These are phyloP conservation scores for Eucalyptus grandis DNA, from an alignment of 345 rosid species.

Conservation along the genomic window DNA sequence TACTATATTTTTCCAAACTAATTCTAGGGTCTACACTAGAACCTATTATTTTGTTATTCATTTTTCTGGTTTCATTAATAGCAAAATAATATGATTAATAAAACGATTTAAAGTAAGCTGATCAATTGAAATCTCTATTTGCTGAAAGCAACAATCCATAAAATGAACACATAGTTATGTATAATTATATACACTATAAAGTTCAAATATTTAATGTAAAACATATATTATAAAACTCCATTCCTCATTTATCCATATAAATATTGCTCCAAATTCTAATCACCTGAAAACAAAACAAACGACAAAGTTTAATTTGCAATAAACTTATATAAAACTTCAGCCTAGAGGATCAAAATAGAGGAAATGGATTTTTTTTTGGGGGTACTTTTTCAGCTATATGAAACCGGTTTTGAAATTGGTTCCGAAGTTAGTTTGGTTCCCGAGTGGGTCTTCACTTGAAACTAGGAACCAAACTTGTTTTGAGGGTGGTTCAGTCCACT, in stretches of 20 bases:
- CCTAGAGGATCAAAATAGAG: background rate
- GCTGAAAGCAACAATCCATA: background rate
- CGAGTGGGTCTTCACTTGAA: background rate
- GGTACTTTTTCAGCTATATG: background rate
- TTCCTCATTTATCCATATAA: too few species aligned
- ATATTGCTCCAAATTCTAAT: background rate
- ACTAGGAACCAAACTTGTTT: too few species aligned
- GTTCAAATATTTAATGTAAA: background rate
- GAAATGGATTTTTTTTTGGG: too few species aligned
- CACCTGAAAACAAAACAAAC: background rate
- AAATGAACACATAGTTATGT: background rate
- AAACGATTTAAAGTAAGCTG: background rate
- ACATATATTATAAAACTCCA: background rate
- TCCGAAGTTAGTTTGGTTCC: background rate
- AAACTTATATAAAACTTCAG: background rate
- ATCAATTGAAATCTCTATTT: background rate
- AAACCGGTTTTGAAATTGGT: too few species aligned
- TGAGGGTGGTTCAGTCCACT: too few species aligned
- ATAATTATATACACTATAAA: too few species aligned
- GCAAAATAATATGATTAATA: background rate
- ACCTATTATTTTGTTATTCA: background rate
- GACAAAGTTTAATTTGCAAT: background rate
- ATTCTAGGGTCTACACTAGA: background rate
- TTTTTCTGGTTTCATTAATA: too few species aligned
- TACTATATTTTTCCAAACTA: too few species aligned